These are phyloP conservation scores for Penicillium occitanis DNA, from an alignment of 2,329 filamentous ascomycete genomes.

Conservation along the genomic window DNA sequence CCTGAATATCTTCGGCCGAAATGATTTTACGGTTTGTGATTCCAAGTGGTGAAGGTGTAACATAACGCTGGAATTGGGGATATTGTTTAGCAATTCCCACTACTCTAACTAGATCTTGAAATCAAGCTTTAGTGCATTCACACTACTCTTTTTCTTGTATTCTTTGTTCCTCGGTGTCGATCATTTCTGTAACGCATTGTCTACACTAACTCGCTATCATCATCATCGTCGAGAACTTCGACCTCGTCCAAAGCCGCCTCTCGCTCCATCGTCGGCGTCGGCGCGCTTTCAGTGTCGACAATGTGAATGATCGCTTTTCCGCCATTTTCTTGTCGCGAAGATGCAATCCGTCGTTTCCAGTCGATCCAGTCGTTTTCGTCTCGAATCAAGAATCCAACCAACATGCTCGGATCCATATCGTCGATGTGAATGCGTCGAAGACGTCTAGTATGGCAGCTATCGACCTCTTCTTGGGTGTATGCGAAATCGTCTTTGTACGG, in stretches of 20 bases:
- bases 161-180: background rate
- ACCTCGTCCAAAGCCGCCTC: slow-evolving; percentile 83
- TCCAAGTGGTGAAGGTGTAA: slow-evolving; percentile 47
- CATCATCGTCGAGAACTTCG: slow-evolving; percentile 69
- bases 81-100: slow-evolving; percentile 32
- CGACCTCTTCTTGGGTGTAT: slow-evolving; percentile 69
- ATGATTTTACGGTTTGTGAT: slow-evolving; percentile 45
- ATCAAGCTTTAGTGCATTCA: slow-evolving; percentile 35
- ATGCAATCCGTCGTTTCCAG: slow-evolving; percentile 75
- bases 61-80: slow-evolving; percentile 44
- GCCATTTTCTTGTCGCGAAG: slow-evolving; percentile 56
- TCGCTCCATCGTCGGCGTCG: slow-evolving; percentile 58
- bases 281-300: slow-evolving; percentile 65
- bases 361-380: slow-evolving; percentile 78
- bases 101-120: slow-evolving; percentile 38
- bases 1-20: slow-evolving; percentile 30
- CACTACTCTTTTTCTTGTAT: background rate
- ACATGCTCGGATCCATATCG: slow-evolving; percentile 98
- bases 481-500: slow-evolving; percentile 58
- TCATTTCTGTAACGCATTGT: background rate
- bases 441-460: slow-evolving; percentile 82
- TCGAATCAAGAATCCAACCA: slow-evolving; percentile 86
- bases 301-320: slow-evolving; percentile 83
- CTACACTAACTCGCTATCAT: slow-evolving; percentile 12
- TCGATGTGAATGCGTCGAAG: slow-evolving; percentile 78